Evolutionary conservation across 1,284 basidiomycete genomes (phyloP).

Genomic region (Flammula alnicola): DNA sequence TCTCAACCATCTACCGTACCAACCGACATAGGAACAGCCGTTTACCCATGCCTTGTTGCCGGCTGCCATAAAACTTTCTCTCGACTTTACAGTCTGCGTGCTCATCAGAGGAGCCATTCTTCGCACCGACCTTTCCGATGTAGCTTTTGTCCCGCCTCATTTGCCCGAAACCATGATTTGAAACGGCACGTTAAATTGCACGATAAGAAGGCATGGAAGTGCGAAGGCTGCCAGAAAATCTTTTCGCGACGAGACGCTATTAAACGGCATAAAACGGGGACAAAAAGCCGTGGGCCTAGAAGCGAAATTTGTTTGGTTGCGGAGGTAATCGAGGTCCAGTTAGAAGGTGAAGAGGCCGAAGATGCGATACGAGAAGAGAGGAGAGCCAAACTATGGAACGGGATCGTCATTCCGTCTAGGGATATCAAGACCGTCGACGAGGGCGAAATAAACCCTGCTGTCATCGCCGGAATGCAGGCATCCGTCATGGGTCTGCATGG

Average conservation of each 20-base stretch:
- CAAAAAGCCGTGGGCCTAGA: conserved; percentile 48
- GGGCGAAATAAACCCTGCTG: conserved; percentile 59
- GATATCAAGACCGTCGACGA: conserved; percentile 54
- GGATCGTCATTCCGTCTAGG: conserved; percentile 46
- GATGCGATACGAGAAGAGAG: conserved; percentile 57
- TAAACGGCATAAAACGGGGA: conserved; percentile 70
- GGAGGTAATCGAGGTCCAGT: conserved; percentile 61
- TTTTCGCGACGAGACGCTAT: conserved; percentile 79
- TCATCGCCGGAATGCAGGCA: conserved; percentile 56
- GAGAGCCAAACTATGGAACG: conserved; percentile 64
- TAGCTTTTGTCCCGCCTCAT: conserved; percentile 66
- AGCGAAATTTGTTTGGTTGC: conserved; percentile 56
- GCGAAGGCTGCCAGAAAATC: conserved; percentile 68
- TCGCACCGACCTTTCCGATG: conserved; percentile 68
- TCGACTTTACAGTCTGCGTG: conserved; percentile 66
- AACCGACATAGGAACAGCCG: conserved; percentile 68
- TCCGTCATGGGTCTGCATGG: conserved; percentile 60
- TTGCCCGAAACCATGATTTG: conserved; percentile 76
- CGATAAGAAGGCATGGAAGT: conserved; percentile 71
- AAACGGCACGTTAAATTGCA: conserved; percentile 73
- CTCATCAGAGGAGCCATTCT: conserved; percentile 68
- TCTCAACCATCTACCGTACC: conserved; percentile 29
- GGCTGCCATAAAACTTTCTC: conserved; percentile 70
- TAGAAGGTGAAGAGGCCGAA: conserved; percentile 55
- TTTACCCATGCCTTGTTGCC: conserved; percentile 70